phyloP scores from a whole-genome alignment of 345 rosid species.

The Eucalyptus erythrocorys region DNA sequence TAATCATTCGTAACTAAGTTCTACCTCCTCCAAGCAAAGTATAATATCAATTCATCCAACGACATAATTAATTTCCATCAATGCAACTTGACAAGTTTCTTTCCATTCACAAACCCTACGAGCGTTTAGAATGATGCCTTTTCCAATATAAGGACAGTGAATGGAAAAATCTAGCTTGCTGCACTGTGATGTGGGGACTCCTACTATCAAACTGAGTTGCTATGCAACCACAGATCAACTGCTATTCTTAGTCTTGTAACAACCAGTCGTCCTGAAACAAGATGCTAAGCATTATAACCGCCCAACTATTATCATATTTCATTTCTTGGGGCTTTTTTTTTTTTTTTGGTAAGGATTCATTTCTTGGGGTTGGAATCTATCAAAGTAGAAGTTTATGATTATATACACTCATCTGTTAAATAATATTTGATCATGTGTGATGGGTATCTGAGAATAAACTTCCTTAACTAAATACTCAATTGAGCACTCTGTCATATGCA shows the following conservation, averaged over 20 bases:
- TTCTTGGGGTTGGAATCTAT: background rate
- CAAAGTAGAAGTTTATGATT: background rate
- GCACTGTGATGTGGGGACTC: background rate
- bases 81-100: background rate
- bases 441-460: background rate
- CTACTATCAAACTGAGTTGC: background rate
- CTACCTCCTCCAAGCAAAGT: background rate
- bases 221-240: background rate
- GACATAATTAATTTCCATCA: background rate
- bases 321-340: background rate
- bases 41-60: background rate
- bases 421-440: background rate
- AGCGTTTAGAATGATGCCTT: background rate
- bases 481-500: background rate
- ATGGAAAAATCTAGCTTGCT: background rate
- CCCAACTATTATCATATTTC: background rate
- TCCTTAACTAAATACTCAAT: background rate
- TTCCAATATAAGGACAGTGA: background rate
- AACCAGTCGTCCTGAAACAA: background rate
- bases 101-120: background rate
- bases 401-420: background rate
- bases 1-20: background rate
- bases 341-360: too few relatives aligned
- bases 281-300: background rate
- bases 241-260: background rate